Evolutionary conservation across 768 basidiomycete genomes (phyloP), one percentile per base, ranked within the genome.

Genomic region (Kwoniella sp.): DNA sequence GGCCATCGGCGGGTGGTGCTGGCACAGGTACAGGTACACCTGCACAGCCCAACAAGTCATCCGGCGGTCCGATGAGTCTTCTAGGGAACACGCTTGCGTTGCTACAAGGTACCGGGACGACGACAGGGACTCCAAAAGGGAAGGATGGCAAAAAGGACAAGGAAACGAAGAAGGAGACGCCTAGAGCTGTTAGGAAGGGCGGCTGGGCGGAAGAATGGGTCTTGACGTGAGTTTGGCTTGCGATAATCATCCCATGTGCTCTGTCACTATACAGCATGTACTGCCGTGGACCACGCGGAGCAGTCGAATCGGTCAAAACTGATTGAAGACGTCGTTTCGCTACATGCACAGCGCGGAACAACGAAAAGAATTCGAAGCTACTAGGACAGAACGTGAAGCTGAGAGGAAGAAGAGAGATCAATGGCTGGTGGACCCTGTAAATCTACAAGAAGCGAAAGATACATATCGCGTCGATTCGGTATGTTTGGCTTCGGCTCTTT

Each of bases 371-470:
- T 62, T 51, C 30, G 60, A 27, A 19, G 36, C 52, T 29, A 27
- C 36, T 49, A 52, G 21, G 27, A 15, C 52, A 12, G 33, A 62
- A 27, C 36, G 60, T 30, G 52, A 62, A 54, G 40, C 60, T 12
- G 52, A 25, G 29, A 27, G 58, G 24, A 58, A 58, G 47, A 48
- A 25, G 21, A 48, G 59, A 19, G 59, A 60, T 1, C 30, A 37
- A 44, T 60, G 50, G 50, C 52, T 25, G 51, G 51, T 44, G 22
- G 57, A 66, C 27, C 54, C 65, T 22, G 59, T 66, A 12, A 66
- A 66, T 54, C 26, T 66, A 22, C 65, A 66, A 47, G 65, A 60
- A 25, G 59, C 59, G 10, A 66, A 66, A 33, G 65, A 66, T 54
- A 54, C 47, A 2, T 66, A 66, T 53, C 46, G 48, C n/a, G 33